Percentiles rank a stretch among this genome's conserved stretches.
Evolutionary conservation across 768 basidiomycete genomes (phyloP).

Genomic region (Imleria badia): DNA sequence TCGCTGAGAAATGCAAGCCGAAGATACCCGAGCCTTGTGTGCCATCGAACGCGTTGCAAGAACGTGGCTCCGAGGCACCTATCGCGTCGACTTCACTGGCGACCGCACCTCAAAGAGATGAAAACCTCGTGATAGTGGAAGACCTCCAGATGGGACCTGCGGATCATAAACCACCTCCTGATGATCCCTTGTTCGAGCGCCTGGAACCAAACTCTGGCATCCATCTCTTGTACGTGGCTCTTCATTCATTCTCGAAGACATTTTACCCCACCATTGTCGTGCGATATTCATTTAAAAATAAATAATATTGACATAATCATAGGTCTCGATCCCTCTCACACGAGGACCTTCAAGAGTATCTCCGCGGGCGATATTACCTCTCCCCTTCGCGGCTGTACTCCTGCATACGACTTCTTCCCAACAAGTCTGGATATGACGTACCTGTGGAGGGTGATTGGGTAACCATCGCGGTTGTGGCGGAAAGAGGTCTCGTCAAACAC

Average conservation of each 20-base stretch:
- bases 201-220: conserved; percentile 93
- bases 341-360: conserved; percentile 75
- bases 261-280: neutral
- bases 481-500: conserved; percentile 76
- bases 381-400: conserved; percentile 91
- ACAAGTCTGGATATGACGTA: conserved; percentile 85
- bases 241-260: neutral
- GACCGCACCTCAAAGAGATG: conserved; percentile 44
- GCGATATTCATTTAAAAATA: neutral
- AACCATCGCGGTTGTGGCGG: conserved; percentile 93
- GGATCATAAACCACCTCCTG: conserved; percentile 65
- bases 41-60: neutral
- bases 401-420: conserved; percentile 68
- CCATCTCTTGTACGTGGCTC: conserved; percentile 63
- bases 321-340: conserved; percentile 77
- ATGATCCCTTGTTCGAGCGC: conserved; percentile 74
- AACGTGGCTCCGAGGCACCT: conserved; percentile 5
- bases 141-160: conserved; percentile 75
- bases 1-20: conserved; percentile 19
- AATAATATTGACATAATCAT: conserved; percentile 13
- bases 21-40: conserved; percentile 10
- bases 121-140: conserved; percentile 69
- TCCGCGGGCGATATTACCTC: conserved; percentile 82
- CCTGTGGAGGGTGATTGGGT: conserved; percentile 94
- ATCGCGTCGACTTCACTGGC: conserved; percentile 3